These are phyloP conservation scores for Backusella westeae DNA, from an alignment of 192 early-diverging fungal species.

Conservation along the genomic window DNA sequence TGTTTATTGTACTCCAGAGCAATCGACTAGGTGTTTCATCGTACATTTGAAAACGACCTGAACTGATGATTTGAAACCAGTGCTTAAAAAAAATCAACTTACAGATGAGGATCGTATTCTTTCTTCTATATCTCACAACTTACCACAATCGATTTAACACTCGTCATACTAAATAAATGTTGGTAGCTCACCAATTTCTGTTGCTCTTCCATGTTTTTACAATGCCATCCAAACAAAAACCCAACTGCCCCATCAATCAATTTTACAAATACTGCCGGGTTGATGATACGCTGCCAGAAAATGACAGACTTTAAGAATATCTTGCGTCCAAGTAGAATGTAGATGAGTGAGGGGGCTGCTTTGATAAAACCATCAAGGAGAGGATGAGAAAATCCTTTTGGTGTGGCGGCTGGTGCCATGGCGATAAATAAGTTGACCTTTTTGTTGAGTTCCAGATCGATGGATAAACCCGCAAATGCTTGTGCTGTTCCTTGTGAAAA, in stretches of 20 bases:
- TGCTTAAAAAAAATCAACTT: conserved; percentile 43
- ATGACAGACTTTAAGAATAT: conserved; percentile 69
- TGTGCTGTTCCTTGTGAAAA: conserved; percentile 94
- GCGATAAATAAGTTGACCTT: conserved; percentile 89
- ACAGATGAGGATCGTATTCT: background rate
- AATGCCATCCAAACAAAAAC: conserved; percentile 85
- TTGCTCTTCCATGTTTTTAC: conserved; percentile 60
- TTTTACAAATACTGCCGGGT: conserved; percentile 67
- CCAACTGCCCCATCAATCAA: conserved; percentile 69
- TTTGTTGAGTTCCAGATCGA: conserved; percentile 75
- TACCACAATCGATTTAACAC: conserved; percentile 86
- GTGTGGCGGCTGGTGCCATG: conserved; percentile 88
- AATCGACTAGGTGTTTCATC: conserved; percentile 74
- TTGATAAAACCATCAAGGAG: conserved; percentile 79
- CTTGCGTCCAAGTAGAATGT: conserved; percentile 82
- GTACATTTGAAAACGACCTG: conserved; percentile 87
- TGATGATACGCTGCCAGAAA: conserved; percentile 83
- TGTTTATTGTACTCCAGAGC: conserved; percentile 41
- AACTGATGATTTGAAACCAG: conserved; percentile 96
- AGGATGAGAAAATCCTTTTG: conserved; percentile 75
- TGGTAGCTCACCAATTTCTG: conserved; percentile 80
- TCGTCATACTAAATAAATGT: conserved; percentile 86
- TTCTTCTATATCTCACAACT: background rate
- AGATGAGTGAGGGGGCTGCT: conserved; percentile 81
- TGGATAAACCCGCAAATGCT: conserved; percentile 83